Evolutionary conservation across 257 asterid genomes (phyloP).

Genomic region (Solanum medicagineum): DNA sequence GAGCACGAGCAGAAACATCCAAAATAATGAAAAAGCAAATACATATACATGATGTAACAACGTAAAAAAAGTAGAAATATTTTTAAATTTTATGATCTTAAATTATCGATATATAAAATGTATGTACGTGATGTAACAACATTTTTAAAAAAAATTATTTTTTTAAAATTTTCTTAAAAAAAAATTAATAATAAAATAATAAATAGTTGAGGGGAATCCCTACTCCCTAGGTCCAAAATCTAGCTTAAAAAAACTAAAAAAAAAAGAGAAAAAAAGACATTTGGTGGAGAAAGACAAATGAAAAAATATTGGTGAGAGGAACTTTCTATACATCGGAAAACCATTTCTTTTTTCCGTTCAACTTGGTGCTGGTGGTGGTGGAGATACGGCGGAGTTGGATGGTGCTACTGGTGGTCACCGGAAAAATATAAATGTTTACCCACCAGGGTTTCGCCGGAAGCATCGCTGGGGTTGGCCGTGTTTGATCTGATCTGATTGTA

Average conservation of each 20-base stretch:
- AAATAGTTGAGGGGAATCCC: neutral
- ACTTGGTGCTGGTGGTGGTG: neutral
- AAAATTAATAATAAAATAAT: neutral
- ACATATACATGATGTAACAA: too few relatives aligned
- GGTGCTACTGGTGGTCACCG: neutral
- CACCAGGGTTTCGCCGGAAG: neutral
- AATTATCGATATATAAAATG: too few relatives aligned
- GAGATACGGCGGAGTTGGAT: neutral
- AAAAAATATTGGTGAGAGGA: neutral
- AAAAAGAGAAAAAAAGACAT: neutral
- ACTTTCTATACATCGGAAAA: neutral
- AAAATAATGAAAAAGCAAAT: too few relatives aligned
- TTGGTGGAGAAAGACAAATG: neutral
- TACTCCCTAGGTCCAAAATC: neutral
- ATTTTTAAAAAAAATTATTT: neutral
- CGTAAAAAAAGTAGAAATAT: too few relatives aligned
- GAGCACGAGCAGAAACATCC: too few relatives aligned
- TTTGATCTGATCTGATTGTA: neutral
- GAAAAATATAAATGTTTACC: neutral
- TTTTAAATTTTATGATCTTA: neutral
- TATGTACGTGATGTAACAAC: neutral
- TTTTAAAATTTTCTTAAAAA: neutral
- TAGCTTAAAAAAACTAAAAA: neutral
- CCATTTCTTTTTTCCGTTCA: neutral
- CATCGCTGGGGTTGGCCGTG: neutral